Conservation (phyloP, 1,284 basidiomycete species). For the Ustilago lituana region DNA sequence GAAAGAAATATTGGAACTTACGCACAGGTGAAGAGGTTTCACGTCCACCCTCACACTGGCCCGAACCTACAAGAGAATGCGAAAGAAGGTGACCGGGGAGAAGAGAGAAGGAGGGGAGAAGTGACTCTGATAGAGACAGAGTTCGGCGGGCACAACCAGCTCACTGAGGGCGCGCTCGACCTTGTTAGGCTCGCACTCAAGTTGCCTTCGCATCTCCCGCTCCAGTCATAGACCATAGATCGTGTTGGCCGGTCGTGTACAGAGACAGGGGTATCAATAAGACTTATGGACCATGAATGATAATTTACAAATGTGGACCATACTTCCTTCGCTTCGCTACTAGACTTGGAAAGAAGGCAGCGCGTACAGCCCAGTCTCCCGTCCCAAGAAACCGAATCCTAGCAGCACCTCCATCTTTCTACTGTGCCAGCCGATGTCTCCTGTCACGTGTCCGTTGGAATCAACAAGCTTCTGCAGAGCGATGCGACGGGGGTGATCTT, state of each 20-base stretch:
- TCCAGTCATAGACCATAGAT: not conserved
- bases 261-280: slow-evolving; percentile 11
- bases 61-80: no score
- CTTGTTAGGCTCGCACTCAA: slow-evolving; percentile 23
- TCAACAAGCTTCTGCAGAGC: slow-evolving; percentile 80
- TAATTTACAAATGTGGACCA: not conserved
- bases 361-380: slow-evolving; percentile 88
- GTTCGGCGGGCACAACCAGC: slow-evolving; percentile 52
- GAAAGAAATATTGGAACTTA: no score
- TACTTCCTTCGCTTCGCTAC: no score
- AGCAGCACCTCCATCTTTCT: slow-evolving; percentile 96
- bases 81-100: no score
- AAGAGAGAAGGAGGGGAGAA: no score
- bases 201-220: slow-evolving; percentile 19
- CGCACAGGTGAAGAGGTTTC: no score
- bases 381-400: slow-evolving; percentile 87
- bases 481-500: slow-evolving; percentile 75
- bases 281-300: not conserved
- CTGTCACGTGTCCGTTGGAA: slow-evolving; percentile 86
- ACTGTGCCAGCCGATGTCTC: slow-evolving; percentile 92
- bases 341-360: slow-evolving; percentile 59
- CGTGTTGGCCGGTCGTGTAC: no score
- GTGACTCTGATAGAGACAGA: slow-evolving; percentile 48
- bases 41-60: no score
- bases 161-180: slow-evolving; percentile 46